These are phyloP conservation scores for Verticillium zaregamsianum DNA, from an alignment of 2,329 filamentous ascomycete genomes.

Conservation along the genomic window DNA sequence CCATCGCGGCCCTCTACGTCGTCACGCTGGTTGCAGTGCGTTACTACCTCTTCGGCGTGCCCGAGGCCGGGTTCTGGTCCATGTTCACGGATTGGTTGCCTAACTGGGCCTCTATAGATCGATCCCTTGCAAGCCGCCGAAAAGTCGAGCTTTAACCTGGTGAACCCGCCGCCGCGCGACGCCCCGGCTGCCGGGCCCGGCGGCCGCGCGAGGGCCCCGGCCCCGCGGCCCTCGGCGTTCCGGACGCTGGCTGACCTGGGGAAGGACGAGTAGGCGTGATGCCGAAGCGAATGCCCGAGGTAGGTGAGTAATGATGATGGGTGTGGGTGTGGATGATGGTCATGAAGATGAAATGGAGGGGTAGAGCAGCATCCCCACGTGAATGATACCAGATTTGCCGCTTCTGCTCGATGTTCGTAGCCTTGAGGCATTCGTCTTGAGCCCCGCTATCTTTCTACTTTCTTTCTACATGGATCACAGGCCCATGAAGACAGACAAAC, in stretches of 20 bases:
- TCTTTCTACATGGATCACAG: too few species aligned
- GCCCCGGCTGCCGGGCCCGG: conserved; percentile 9
- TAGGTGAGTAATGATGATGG: background rate
- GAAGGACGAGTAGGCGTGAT: conserved; percentile 14
- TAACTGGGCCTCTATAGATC: conserved; percentile 33
- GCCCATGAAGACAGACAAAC: too few species aligned
- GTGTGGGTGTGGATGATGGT: background rate
- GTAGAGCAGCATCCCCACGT: background rate
- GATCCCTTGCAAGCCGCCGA: conserved; percentile 60
- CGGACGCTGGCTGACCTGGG: conserved; percentile 52
- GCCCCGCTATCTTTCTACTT: too few species aligned
- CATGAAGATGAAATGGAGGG: background rate
- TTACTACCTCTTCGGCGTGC: conserved; percentile 11
- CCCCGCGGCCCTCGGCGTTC: conserved; percentile 32
- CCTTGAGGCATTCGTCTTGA: too few species aligned
- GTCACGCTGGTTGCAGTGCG: conserved; percentile 57
- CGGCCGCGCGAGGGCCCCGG: conserved; percentile 12
- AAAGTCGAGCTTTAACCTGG: conserved; percentile 54
- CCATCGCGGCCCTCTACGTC: conserved; percentile 58
- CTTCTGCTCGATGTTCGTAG: too few species aligned
- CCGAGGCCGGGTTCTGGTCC: background rate
- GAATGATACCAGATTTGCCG: background rate
- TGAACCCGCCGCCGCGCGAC: conserved; percentile 28
- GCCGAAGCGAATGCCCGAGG: too few species aligned
- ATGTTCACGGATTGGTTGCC: conserved; percentile 10